Evolutionary conservation across 768 basidiomycete genomes (phyloP), one percentile per base, ranked within the genome.

Genomic region (Suillus subaureus): DNA sequence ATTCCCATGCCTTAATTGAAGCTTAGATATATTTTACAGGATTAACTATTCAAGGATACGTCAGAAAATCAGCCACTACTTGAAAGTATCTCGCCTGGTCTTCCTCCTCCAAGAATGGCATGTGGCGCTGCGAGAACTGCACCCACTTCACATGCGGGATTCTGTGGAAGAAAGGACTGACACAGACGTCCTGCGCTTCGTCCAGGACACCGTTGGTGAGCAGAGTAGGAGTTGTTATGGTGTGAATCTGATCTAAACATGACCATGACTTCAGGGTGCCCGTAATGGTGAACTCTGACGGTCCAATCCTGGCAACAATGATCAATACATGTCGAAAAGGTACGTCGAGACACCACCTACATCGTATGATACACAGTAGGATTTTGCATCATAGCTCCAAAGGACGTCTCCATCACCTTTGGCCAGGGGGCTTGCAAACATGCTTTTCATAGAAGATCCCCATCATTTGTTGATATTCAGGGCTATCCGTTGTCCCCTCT

Each of bases 81-180:
- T 77, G 45, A 75, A 84, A 76, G 68, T 78, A 84, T 64, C 71
- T 69, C 12, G 5, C 54, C 54, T 55, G 33, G 47, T 79, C 79
- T 33, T 73, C 69, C 70, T 84, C 83, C 72, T 85, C 84, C 63
- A 73, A 76, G 37, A 78, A 76, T 16, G 83, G 78, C 26, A 74
- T 73, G 67, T 85, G 85, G 58, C 74, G 73, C 42, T 72, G 69
- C 42, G 69, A 65, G 42, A 76, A 61, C 33, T 75, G 69, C 0
- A 70, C 71, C 75, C 75, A 76, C 52, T 76, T 76, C 26, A 76
- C 61, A 47, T 71, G 74, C 2, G 66, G 67, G 26, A 74, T 71
- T 1, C 69, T 66, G 16, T 67, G 54, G 64, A 78, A 78, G 51
- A 70, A 78, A 3, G 78, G 78, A 45, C 26, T 54, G n/a, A 74